Conservation (phyloP, 305 asterid species). For the Withania somnifera region DNA sequence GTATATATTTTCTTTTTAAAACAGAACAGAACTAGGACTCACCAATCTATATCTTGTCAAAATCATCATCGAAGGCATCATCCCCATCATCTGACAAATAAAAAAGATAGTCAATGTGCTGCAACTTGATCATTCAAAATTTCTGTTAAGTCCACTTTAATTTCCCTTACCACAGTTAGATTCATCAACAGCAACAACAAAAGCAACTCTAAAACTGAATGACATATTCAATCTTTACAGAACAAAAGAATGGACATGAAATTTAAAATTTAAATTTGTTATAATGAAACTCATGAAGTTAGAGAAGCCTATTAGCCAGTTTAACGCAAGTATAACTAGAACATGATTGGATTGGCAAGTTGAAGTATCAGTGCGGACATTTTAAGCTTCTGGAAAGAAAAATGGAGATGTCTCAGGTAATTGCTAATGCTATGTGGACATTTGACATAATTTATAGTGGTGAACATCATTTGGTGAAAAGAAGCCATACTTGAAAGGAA, state of each 20-base stretch:
- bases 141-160: background rate
- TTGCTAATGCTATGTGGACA: background rate
- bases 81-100: slow-evolving; percentile 49
- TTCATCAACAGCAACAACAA: background rate
- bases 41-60: slow-evolving; percentile 64
- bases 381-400: background rate
- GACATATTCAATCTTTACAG: background rate
- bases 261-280: background rate
- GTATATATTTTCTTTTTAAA: background rate
- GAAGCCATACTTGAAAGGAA: background rate
- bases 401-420: background rate
- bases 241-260: background rate
- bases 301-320: background rate
- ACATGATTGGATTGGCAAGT: background rate
- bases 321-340: background rate
- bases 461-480: background rate
- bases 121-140: background rate
- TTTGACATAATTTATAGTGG: background rate
- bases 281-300: background rate
- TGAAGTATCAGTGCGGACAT: background rate
- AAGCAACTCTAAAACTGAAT: background rate
- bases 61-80: slow-evolving; percentile 62
- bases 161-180: background rate
- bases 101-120: background rate
- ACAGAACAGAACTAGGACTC: background rate